Conservation (phyloP, 257 asterid genomes). For the Cynanchum wilfordii region DNA sequence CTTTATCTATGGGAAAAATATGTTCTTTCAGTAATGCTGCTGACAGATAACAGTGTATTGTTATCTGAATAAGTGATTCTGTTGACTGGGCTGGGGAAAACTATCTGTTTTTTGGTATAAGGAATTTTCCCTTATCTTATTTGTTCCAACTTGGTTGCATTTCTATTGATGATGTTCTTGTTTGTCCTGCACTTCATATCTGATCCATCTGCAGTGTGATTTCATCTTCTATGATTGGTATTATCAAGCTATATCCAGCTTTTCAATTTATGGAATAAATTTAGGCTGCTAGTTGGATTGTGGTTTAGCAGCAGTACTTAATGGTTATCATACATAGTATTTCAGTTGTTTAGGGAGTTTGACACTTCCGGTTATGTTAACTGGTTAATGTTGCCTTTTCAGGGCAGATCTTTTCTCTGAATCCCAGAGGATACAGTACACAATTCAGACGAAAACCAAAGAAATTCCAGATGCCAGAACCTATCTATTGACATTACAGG, state of each 20-base stretch:
- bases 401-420: constrained; percentile 87
- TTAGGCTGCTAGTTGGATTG: background rate
- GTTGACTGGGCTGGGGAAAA: background rate
- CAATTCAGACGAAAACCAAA: constrained; percentile 63
- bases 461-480: constrained; percentile 90
- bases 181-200: background rate
- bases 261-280: background rate
- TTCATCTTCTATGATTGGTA: background rate
- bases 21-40: background rate
- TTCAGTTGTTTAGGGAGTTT: background rate
- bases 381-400: constrained; percentile 19
- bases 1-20: background rate
- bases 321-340: background rate
- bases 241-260: background rate
- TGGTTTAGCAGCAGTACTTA: background rate
- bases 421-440: constrained; percentile 80
- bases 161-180: background rate
- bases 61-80: background rate
- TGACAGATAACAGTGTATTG: background rate
- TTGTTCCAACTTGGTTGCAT: background rate
- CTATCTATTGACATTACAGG: constrained; percentile 67
- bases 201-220: background rate
- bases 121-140: background rate
- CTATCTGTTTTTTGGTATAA: background rate
- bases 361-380: background rate